Conservation (phyloP, 208 protist species). For the Wallacemonas sp. region DNA sequence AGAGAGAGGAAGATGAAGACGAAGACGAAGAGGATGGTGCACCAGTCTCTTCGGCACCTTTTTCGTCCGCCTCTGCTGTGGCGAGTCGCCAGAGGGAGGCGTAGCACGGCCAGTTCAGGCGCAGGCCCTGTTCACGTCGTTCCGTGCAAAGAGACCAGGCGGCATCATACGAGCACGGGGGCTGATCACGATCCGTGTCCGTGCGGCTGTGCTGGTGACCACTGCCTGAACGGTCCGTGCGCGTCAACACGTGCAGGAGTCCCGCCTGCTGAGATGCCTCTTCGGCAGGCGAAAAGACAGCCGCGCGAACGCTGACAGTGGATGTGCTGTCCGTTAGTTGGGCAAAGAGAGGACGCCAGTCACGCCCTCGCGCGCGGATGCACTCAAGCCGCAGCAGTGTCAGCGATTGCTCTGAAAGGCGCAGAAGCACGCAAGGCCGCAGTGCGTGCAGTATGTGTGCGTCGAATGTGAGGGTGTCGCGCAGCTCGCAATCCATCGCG, state of each 20-base stretch:
- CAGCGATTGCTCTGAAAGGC: conserved; percentile 10
- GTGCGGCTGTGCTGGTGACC: too few relatives aligned
- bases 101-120: conserved; percentile 28
- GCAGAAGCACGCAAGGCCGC: conserved; percentile 6
- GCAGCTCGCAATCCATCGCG: too few relatives aligned
- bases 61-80: not conserved
- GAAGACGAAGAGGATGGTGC: not conserved
- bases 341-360: conserved; percentile 22
- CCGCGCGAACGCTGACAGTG: conserved; percentile 14
- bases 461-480: not conserved
- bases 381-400: conserved; percentile 20
- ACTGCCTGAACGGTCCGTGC: not conserved
- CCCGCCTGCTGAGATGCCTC: conserved; percentile 16
- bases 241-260: conserved; percentile 4
- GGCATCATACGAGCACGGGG: conserved; percentile 20
- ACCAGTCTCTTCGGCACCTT: too few relatives aligned
- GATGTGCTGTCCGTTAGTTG: conserved; percentile 23
- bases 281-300: conserved; percentile 13
- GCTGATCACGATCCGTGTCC: too few relatives aligned
- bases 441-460: not conserved
- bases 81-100: conserved; percentile 12
- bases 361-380: conserved; percentile 4
- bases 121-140: conserved; percentile 25
- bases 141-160: conserved; percentile 18
- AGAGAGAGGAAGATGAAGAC: not conserved